Evolutionary conservation across 2,329 filamentous ascomycete genomes (phyloP), one percentile per base, ranked within the genome.

Genomic region (Myriosclerotinia duriaeana): DNA sequence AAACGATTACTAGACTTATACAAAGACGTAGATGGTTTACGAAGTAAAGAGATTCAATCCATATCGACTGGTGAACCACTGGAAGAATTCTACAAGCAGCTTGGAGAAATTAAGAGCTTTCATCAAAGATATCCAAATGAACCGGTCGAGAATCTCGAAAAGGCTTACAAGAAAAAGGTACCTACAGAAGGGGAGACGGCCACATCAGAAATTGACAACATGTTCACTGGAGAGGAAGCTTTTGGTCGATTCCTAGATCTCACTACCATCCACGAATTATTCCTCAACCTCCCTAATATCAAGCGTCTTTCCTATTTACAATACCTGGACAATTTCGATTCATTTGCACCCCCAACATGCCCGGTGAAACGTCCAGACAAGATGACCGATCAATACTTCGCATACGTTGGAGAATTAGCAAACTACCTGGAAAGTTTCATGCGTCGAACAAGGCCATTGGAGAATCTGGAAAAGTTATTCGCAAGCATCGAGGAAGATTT

Each of bases 151-250:
- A 97, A 98, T 74, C 87, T 97, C 17, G 96, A 99, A 80, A 87
- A 89, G 72, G 91, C 93, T 46, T 99, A 99, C 81, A 92, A 93
- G 55, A 84, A 87, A 75, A 86, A 84, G 67, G 81, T 84, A 53
- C 84, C 83, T 15, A 87, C 87, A 53, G 88, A 89, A 70, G 85
- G 87, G 60, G 86, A 89, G 56, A 80, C 83, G 1, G 78, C 85
- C 66, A 83, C 85, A 5, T 87, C 86, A 53, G 87, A 93, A 63
- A 89, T 97, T 58, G 94, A 98, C 75, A 87, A 87, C 67, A 90
- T 98, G 82, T 99, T 99, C 78, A 96, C 93, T 0, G 95, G 95
- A 69, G 96, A 99, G 78, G 95, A 99, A 78, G 90, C 89, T 0
- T 97, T 90, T 74, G 95, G 95, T 53, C 90, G 92, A 72, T 99